phyloP scores from a whole-genome alignment of 495 filamentous ascomycete genomes.

The Lasiosphaeris hirsuta region DNA sequence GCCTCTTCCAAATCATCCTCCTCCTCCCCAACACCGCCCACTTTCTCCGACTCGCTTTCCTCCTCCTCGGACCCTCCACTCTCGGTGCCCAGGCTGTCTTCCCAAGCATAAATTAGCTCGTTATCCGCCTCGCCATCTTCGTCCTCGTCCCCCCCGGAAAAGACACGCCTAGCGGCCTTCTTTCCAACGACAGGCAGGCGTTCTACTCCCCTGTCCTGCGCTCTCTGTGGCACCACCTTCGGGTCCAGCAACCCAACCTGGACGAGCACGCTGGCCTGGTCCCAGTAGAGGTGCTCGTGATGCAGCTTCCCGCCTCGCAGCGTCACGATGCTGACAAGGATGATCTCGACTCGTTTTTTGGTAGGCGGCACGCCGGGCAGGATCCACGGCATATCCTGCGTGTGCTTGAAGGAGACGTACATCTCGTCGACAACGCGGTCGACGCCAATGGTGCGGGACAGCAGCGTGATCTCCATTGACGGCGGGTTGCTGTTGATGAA shows the following conservation, averaged over 20 bases:
- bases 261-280: constrained; percentile 72
- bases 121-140: constrained; percentile 60
- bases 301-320: constrained; percentile 67
- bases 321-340: constrained; percentile 69
- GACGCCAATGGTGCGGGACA: constrained; percentile 62
- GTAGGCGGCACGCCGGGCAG: constrained; percentile 68
- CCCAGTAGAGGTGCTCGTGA: constrained; percentile 82
- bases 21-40: background rate
- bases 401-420: constrained; percentile 55
- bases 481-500: constrained; percentile 68
- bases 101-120: constrained; percentile 56
- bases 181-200: constrained; percentile 62
- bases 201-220: constrained; percentile 41
- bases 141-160: constrained; percentile 42
- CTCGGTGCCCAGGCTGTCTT: constrained; percentile 7
- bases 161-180: constrained; percentile 61
- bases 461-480: constrained; percentile 60
- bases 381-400: constrained; percentile 51
- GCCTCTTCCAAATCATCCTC: background rate
- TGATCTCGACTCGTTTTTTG: constrained; percentile 60
- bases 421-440: constrained; percentile 58
- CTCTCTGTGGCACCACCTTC: constrained; percentile 43
- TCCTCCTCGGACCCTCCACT: background rate
- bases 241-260: constrained; percentile 73
- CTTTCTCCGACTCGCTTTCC: background rate